Conservation (phyloP, 768 basidiomycete species). For the Auriscalpium vulgare region DNA sequence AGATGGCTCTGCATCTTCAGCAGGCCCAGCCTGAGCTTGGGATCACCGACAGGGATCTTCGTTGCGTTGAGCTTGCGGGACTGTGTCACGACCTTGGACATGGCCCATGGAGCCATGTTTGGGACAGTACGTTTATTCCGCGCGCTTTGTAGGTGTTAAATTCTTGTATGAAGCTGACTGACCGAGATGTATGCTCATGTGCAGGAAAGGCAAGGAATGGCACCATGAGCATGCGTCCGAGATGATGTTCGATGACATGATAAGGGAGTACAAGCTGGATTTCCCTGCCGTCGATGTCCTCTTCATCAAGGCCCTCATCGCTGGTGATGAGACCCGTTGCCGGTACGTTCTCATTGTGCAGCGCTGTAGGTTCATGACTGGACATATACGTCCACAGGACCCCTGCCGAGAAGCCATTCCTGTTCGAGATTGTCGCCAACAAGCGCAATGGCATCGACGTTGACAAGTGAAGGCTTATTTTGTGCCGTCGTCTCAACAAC, state of each 20-base stretch:
- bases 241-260: conserved; percentile 72
- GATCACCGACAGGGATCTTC: conserved; percentile 65
- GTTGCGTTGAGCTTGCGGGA: conserved; percentile 73
- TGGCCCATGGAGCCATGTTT: conserved; percentile 83
- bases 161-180: too few relatives aligned
- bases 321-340: conserved; percentile 47
- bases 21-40: conserved; percentile 49
- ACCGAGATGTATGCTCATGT: neutral
- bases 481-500: neutral
- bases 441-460: conserved; percentile 78
- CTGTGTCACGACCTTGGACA: conserved; percentile 83
- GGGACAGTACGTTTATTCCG: conserved; percentile 71
- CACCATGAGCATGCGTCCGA: conserved; percentile 73
- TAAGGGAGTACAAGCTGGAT: conserved; percentile 45
- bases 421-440: conserved; percentile 85
- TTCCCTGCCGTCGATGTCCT: conserved; percentile 40
- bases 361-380: neutral
- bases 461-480: conserved; percentile 51
- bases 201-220: conserved; percentile 48
- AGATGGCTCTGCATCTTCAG: conserved; percentile 51
- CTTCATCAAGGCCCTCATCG: conserved; percentile 75
- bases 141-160: conserved; percentile 42
- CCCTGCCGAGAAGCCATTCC: conserved; percentile 49
- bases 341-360: conserved; percentile 30
- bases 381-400: neutral